phyloP scores from a whole-genome alignment of 1,284 basidiomycete genomes.

The Melampsora americana region DNA sequence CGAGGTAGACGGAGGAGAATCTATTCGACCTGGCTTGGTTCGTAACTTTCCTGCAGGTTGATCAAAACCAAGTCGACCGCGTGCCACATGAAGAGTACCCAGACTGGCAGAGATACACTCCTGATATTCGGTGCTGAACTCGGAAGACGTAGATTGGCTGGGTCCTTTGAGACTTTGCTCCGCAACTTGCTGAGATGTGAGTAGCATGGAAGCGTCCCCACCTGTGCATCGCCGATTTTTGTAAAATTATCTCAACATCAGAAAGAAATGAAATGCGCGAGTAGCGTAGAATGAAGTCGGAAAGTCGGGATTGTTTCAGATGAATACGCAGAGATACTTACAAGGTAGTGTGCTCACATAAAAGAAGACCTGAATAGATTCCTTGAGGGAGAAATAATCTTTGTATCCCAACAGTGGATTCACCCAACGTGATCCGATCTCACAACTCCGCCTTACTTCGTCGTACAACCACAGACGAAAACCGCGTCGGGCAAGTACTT shows the following conservation, averaged over 20 bases:
- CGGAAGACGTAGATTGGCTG: neutral
- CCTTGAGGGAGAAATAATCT: neutral
- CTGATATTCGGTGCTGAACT: neutral
- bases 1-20: constrained; percentile 47
- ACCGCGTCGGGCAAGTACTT: neutral
- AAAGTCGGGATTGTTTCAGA: neutral
- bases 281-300: neutral
- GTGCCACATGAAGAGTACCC: neutral
- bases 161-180: neutral
- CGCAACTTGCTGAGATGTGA: neutral
- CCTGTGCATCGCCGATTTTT: neutral
- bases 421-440: neutral
- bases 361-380: neutral
- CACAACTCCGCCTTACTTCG: neutral
- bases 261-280: neutral
- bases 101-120: neutral
- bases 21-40: constrained; percentile 43
- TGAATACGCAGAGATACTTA: neutral
- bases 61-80: constrained; percentile 1
- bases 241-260: no score
- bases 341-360: neutral
- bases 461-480: neutral
- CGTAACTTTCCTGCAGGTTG: neutral
- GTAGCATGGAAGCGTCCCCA: neutral
- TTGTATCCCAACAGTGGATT: neutral